Percentiles rank a stretch among this genome's conserved stretches.
Conservation (phyloP, 2,329 filamentous ascomycete genomes). For the Cercospora brassicicola region DNA sequence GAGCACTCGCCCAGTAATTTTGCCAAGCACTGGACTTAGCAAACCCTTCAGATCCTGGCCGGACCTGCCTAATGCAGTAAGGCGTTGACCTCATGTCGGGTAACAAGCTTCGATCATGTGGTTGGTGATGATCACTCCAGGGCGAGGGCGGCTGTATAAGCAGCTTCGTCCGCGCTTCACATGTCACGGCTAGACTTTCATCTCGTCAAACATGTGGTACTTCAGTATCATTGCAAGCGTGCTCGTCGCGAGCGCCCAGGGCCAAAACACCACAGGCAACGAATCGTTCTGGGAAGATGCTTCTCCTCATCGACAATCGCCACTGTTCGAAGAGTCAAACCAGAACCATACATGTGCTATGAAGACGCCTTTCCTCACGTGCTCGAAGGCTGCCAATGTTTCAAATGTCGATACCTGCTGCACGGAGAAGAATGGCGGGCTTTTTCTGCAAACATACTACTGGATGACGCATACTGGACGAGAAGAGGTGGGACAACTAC, state of each 20-base stretch:
- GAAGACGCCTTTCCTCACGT: neutral
- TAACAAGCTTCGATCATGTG: neutral
- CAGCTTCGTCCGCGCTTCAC: too few relatives aligned
- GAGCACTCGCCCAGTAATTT: neutral
- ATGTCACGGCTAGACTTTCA: too few relatives aligned
- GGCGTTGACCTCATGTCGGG: neutral
- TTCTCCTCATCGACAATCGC: neutral
- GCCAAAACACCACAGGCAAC: neutral
- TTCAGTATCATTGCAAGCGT: neutral
- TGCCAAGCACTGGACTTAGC: neutral
- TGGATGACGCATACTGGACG: neutral
- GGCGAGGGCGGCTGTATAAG: neutral
- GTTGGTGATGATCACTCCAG: too few relatives aligned
- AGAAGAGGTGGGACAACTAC: neutral
- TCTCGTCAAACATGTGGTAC: neutral
- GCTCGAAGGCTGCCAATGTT: neutral
- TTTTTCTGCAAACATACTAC: neutral
- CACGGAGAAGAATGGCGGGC: neutral
- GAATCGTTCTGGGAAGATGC: neutral
- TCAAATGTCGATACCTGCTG: neutral
- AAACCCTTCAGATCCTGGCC: neutral
- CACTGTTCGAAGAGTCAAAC: neutral
- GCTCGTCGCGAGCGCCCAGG: neutral
- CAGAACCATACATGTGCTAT: neutral
- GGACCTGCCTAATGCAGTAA: neutral